phyloP scores from a whole-genome alignment of 2,329 filamentous ascomycete genomes.

The Ascosphaera acerosa region DNA sequence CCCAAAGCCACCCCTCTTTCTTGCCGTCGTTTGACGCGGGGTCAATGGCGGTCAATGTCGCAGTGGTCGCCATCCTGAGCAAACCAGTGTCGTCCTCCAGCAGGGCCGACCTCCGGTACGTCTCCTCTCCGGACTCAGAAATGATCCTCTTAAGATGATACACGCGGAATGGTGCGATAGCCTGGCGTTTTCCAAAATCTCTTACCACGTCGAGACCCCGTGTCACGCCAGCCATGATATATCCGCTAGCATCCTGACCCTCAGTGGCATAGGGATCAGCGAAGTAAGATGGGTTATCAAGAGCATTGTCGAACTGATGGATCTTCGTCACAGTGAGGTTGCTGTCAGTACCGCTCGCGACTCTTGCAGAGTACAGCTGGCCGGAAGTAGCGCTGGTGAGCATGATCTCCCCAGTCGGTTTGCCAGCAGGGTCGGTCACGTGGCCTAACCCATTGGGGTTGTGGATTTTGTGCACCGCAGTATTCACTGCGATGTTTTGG shows the following conservation, averaged over 20 bases:
- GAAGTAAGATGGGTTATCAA: slow-evolving; percentile 36
- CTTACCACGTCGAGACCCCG: slow-evolving; percentile 16
- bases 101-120: not conserved
- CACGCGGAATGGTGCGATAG: not conserved
- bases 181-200: slow-evolving; percentile 3
- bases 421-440: slow-evolving; percentile 10
- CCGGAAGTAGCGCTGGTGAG: slow-evolving; percentile 21
- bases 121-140: not conserved
- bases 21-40: not conserved
- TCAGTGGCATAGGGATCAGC: slow-evolving; percentile 25
- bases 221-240: slow-evolving; percentile 25
- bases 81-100: not conserved
- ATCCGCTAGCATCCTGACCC: slow-evolving; percentile 26
- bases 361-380: slow-evolving; percentile 18
- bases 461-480: slow-evolving; percentile 23
- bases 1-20: not conserved
- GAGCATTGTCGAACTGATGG: slow-evolving; percentile 20
- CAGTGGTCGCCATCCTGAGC: not conserved
- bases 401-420: slow-evolving; percentile 12
- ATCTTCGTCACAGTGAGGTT: slow-evolving; percentile 20
- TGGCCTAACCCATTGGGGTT: slow-evolving; percentile 33
- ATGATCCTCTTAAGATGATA: not conserved
- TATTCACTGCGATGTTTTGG: slow-evolving; percentile 17
- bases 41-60: not conserved
- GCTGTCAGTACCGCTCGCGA: slow-evolving; percentile 7